phyloP scores from a whole-genome alignment of 768 basidiomycete genomes.

The Clitopilus hobsonii region DNA sequence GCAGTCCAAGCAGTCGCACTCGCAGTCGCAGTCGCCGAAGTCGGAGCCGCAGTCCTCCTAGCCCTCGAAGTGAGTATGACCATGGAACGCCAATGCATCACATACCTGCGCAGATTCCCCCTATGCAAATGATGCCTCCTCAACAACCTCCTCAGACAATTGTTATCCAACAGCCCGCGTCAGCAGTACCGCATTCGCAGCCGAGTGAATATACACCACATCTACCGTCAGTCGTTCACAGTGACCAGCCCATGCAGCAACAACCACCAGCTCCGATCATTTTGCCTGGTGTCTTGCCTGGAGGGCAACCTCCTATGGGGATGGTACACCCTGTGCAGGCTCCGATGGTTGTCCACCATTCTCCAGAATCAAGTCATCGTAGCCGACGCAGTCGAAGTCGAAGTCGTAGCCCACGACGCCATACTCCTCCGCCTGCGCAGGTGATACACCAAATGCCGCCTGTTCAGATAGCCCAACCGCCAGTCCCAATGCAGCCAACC shows the following conservation, averaged over 20 bases:
- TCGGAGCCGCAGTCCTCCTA: constrained; percentile 6
- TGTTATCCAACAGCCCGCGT: not conserved
- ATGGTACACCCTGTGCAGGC: not conserved
- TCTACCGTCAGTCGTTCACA: constrained; percentile 14
- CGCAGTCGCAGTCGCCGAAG: constrained; percentile 15
- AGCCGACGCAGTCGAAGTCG: constrained; percentile 12
- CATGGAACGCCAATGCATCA: constrained; percentile 11
- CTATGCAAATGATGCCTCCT: constrained; percentile 1
- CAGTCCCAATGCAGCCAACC: constrained; percentile 6
- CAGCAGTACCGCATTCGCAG: constrained; percentile 6
- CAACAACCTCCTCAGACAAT: constrained; percentile 1
- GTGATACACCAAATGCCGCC: constrained; percentile 4
- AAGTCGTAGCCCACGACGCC: constrained; percentile 9
- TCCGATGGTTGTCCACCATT: constrained; percentile 8
- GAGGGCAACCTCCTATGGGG: not conserved
- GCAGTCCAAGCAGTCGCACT: not conserved
- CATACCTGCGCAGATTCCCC: constrained; percentile 2
- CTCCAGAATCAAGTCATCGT: constrained; percentile 4
- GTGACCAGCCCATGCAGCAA: constrained; percentile 3
- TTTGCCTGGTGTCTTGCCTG: constrained; percentile 3
- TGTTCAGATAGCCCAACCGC: too few relatives aligned
- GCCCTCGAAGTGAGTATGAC: constrained; percentile 9
- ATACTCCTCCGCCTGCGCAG: constrained; percentile 8
- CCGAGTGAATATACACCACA: constrained; percentile 16
- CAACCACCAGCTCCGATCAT: constrained; percentile 8